These are phyloP conservation scores for Yamadazyma nakazawae DNA, from an alignment of 805 yeast species.

Conservation along the genomic window DNA sequence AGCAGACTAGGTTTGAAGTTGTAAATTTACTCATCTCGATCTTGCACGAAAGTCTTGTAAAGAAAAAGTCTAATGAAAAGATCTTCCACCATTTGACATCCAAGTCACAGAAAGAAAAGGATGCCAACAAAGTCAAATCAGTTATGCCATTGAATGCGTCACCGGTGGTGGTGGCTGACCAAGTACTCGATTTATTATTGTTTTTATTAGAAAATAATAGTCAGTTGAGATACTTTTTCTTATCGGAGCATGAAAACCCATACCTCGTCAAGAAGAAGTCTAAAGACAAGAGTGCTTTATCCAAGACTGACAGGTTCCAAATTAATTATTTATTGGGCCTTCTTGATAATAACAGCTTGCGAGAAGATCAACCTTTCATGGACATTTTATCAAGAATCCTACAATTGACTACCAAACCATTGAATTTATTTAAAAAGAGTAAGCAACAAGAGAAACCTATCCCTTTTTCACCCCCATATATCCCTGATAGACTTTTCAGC, in stretches of 20 bases:
- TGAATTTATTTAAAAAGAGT: conserved; percentile 49
- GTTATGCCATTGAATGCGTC: conserved; percentile 58
- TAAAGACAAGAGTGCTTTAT: conserved; percentile 24
- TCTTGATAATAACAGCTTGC: conserved; percentile 60
- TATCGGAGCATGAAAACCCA: conserved; percentile 67
- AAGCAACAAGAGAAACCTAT: conserved; percentile 17
- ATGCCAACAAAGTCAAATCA: background rate
- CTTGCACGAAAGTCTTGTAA: conserved; percentile 70
- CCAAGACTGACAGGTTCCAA: conserved; percentile 52
- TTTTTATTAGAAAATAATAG: conserved; percentile 63
- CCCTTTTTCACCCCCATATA: conserved; percentile 51
- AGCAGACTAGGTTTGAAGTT: conserved; percentile 74
- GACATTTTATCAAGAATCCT: conserved; percentile 72
- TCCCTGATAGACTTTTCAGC: conserved; percentile 60
- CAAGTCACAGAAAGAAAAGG: conserved; percentile 29
- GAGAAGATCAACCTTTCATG: conserved; percentile 71
- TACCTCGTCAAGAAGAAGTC: conserved; percentile 33
- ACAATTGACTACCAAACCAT: conserved; percentile 73
- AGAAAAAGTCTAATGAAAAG: conserved; percentile 57
- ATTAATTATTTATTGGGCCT: conserved; percentile 64
- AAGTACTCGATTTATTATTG: conserved; percentile 71
- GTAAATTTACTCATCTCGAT: conserved; percentile 64
- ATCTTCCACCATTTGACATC: conserved; percentile 55
- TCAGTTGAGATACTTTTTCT: conserved; percentile 68
- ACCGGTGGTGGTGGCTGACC: conserved; percentile 70